phyloP scores from a whole-genome alignment of 2,329 filamentous ascomycete genomes.

The Thelonectria discophora region DNA sequence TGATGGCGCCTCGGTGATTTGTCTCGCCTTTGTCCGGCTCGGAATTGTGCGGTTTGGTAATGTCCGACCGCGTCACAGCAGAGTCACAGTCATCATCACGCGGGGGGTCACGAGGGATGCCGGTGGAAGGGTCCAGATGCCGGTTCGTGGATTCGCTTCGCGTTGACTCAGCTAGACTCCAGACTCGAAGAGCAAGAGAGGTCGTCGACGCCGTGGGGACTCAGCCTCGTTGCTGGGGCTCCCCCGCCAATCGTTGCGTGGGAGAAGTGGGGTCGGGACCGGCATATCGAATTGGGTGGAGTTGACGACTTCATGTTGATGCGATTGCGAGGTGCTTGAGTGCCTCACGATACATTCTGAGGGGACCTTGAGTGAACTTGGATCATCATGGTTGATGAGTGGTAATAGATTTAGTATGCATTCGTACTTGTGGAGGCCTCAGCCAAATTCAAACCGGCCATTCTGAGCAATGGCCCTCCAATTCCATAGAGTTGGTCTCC shows the following conservation, averaged over 20 bases:
- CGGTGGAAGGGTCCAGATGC: slow-evolving; percentile 21
- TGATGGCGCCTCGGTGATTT: no score
- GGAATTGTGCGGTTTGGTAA: no score
- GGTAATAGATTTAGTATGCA: background rate
- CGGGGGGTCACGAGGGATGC: background rate
- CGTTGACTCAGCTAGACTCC: no score
- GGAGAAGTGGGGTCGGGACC: no score
- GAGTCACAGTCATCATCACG: slow-evolving; percentile 11
- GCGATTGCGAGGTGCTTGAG: no score
- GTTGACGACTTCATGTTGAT: no score
- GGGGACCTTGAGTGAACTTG: no score
- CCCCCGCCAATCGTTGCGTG: no score
- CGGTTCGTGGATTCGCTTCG: background rate
- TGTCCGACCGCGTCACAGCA: background rate
- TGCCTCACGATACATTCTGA: no score
- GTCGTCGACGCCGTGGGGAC: background rate
- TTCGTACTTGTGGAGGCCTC: background rate
- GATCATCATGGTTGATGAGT: no score
- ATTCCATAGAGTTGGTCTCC: background rate
- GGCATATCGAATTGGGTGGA: no score
- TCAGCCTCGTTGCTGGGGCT: background rate
- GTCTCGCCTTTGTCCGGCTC: no score
- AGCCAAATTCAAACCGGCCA: background rate
- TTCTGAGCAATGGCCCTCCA: background rate
- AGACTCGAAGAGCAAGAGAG: background rate